Percentiles rank a stretch among this genome's conserved stretches.
phyloP scores from a whole-genome alignment of 352 stramenopile genomes.

The Phytopythium chamaehyphon region DNA sequence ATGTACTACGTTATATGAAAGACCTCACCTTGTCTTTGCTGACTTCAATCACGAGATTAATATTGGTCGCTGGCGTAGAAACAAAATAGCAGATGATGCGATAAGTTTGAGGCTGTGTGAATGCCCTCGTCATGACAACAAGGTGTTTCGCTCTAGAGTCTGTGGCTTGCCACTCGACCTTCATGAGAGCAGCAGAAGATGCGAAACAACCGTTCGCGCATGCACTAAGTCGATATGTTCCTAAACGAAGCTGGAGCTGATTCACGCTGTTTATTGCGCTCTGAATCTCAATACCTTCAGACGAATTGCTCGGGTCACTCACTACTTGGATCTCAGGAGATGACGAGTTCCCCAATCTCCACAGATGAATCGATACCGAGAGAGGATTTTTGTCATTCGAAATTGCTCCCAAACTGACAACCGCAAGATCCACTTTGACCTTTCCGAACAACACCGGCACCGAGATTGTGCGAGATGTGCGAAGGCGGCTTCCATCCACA shows the following conservation, averaged over 20 bases:
- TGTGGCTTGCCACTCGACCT: conserved; percentile 32
- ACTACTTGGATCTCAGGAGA: no score
- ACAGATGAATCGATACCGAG: not conserved
- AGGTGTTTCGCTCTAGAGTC: conserved; percentile 21
- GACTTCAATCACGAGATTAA: conserved; percentile 47
- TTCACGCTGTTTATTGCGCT: conserved; percentile 17
- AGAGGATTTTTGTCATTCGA: conserved; percentile 6
- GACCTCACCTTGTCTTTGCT: conserved; percentile 27
- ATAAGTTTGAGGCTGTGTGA: conserved; percentile 16
- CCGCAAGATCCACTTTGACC: conserved; percentile 28
- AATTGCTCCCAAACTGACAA: not conserved
- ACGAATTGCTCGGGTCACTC: not conserved
- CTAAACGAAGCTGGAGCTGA: conserved; percentile 40
- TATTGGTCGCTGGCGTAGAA: conserved; percentile 14
- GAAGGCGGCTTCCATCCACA: conserved; percentile 55
- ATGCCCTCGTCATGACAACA: conserved; percentile 32
- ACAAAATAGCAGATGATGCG: conserved; percentile 53
- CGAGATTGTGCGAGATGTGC: conserved; percentile 35
- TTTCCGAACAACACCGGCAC: conserved; percentile 61
- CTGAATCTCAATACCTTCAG: conserved; percentile 9
- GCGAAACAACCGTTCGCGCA: conserved; percentile 18
- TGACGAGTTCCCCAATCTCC: no score
- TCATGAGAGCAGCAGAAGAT: conserved; percentile 13
- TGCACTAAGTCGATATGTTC: conserved; percentile 33
- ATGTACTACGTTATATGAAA: no score